phyloP scores from a whole-genome alignment of 768 basidiomycete species.

The Goffeauzyma gilvescens region DNA sequence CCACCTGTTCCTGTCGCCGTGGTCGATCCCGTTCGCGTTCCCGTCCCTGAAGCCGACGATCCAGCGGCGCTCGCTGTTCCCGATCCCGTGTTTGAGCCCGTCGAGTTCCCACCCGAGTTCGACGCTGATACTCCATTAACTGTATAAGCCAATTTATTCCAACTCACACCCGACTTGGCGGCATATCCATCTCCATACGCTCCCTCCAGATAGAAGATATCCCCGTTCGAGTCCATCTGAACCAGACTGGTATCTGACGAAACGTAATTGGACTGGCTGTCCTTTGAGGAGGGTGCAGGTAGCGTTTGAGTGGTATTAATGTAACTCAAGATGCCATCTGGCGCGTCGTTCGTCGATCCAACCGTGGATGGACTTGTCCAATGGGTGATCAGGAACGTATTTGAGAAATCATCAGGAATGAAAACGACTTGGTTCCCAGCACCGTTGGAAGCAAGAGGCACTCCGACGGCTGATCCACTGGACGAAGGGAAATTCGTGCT shows the following conservation, averaged over 20 bases:
- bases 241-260: constrained; percentile 26
- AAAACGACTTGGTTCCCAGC: constrained; percentile 61
- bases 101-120: no score
- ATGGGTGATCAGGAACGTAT: constrained; percentile 48
- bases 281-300: constrained; percentile 25
- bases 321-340: constrained; percentile 19
- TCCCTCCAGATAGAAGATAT: constrained; percentile 27
- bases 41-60: no score
- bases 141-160: constrained; percentile 29
- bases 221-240: constrained; percentile 25
- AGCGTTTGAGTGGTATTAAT: constrained; percentile 33
- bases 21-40: no score
- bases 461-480: constrained; percentile 50
- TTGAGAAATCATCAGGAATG: constrained; percentile 53
- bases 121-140: constrained; percentile 15
- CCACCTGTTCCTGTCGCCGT: no score
- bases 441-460: constrained; percentile 41
- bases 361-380: constrained; percentile 25
- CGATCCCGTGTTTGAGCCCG: no score
- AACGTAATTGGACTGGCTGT: constrained; percentile 25
- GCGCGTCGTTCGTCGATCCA: constrained; percentile 12
- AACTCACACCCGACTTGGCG: constrained; percentile 19
- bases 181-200: constrained; percentile 20
- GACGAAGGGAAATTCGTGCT: constrained; percentile 43
- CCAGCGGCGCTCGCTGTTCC: no score